Evolutionary conservation across 148 eudicot species (phyloP), one percentile per base, ranked within the genome.

Genomic region (Dianthus caryophyllus): DNA sequence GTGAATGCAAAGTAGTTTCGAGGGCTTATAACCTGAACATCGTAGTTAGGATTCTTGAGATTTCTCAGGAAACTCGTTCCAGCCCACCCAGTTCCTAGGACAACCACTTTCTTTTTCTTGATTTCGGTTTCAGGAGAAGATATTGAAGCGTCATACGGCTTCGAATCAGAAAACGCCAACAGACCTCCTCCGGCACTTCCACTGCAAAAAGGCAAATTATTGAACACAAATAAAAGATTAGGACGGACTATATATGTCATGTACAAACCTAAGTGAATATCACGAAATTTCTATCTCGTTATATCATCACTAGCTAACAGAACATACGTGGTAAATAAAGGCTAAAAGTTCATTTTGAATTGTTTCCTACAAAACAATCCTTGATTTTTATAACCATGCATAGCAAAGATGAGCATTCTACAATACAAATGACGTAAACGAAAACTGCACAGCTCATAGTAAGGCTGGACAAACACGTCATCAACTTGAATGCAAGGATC

Each of bases 41-140:
- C 88, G 44, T 80, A 87, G 0, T 80, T 68, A 26, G 97, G 80
- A 64, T 83, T 75, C 71, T 88, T 91, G 71, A 91, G 65, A 64
- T 75, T 82, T 64, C 79, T 91, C 79, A 91, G 67, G 71, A 91
- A 91, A 65, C 97, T 91, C 44, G 88, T 83, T 71, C 87, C 97
- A 69, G 97, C 97, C 97, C 97, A 91, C 56, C 97, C 97, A 71
- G 96, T 91, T 58, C 97, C 97, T 26, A 91, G 82, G 22, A 91
- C 96, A 22, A 91, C 92, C 71, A 91, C 87, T 74, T 72, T 85
- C 86, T 91, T 91, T 75, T 82, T 91, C 84, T 80, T 82, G 66
- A 22, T 75, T 44, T 48, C 75, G 47, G 53, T 33, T 64, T 76
- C 86, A 69, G 76, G 72, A 26, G 82, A 31, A 68, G 72, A 56